Evolutionary conservation across 345 rosid genomes (phyloP), one percentile per base, ranked within the genome.

Genomic region (Dipteronia sinensis): DNA sequence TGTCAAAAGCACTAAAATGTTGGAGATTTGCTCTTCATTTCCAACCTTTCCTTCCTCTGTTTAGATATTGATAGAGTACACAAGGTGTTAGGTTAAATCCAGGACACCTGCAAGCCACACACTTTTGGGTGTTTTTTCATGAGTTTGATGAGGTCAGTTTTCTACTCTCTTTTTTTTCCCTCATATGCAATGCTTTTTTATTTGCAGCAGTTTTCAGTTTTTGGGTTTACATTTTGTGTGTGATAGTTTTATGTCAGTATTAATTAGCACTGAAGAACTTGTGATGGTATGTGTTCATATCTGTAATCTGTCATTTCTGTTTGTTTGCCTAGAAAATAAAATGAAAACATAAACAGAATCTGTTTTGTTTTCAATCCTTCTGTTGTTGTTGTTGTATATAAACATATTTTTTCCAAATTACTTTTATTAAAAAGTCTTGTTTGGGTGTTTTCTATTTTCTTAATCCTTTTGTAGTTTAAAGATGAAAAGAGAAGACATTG

Each of bases 141-240:
- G 27, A 49, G 55, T 49, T n/a, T 67, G 1, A 42, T 22, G 27
- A 78, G 86, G 84, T 81, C 29, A 78, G 82, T 75, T 70, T 29
- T 78, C 11, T 7, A 22, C 72, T 20, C 6, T 47, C n/a, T 67
- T 8, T 2, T 17, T 1, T 1, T 27, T 27, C 27, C 27, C 23
- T 17, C 11, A 34, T 6, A 27, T 19, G 65, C 6, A n/a, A 25
- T 11, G 4, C 2, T 51, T 55, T 71, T 27, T 55, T 23, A 51
- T 70, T 27, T 53, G 74, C 25, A 17, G 2, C 17, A 3, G 11
- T 27, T 62, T 61, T 59, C 17, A 34, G 38, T 8, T 73, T 16
- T 9, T 27, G 25, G 17, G 63, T 27, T 31, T 7, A 9, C 2
- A 25, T 63, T 63, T 64, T 29, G 65, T 62, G 10, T 44, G n/a